Evolutionary conservation across 805 yeast genomes (phyloP).

Genomic region (Wickerhamiella dianesei): DNA sequence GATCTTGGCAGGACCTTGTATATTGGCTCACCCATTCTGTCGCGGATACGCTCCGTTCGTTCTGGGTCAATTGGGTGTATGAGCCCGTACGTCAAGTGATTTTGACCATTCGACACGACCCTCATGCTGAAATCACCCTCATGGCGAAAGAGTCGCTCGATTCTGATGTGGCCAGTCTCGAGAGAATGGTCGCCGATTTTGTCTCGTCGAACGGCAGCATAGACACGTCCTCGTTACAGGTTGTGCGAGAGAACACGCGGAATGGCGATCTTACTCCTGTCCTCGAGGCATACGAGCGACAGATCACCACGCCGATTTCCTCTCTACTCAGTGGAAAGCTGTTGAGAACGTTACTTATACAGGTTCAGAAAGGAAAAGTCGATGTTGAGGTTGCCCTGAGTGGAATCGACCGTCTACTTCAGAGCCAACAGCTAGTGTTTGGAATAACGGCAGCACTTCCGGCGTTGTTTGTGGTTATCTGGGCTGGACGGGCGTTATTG

Average conservation of each 20-base stretch:
- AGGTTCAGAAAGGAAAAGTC: conserved; percentile 90
- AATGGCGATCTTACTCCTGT: conserved; percentile 70
- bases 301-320: conserved; percentile 54
- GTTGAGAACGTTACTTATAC: conserved; percentile 67
- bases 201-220: conserved; percentile 20
- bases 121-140: conserved; percentile 54
- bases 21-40: conserved; percentile 47
- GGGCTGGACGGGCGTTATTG: conserved; percentile 9
- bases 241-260: conserved; percentile 27
- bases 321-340: conserved; percentile 56
- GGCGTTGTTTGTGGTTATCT: conserved; percentile 34
- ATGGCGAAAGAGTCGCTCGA: conserved; percentile 66
- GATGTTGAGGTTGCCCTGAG: conserved; percentile 82
- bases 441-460: conserved; percentile 87
- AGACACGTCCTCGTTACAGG: conserved; percentile 7
- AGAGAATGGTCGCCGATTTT: conserved; percentile 77
- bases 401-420: conserved; percentile 80
- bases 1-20: conserved; percentile 39
- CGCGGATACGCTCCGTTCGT: conserved; percentile 50
- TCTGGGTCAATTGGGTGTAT: conserved; percentile 71
- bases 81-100: conserved; percentile 60
- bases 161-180: conserved; percentile 67
- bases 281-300: conserved; percentile 67
- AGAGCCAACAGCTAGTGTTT: conserved; percentile 88
- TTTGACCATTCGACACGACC: conserved; percentile 75